phyloP scores from a whole-genome alignment of 2,329 filamentous ascomycete species.

The Aspergillus oerlinghausenensis region DNA sequence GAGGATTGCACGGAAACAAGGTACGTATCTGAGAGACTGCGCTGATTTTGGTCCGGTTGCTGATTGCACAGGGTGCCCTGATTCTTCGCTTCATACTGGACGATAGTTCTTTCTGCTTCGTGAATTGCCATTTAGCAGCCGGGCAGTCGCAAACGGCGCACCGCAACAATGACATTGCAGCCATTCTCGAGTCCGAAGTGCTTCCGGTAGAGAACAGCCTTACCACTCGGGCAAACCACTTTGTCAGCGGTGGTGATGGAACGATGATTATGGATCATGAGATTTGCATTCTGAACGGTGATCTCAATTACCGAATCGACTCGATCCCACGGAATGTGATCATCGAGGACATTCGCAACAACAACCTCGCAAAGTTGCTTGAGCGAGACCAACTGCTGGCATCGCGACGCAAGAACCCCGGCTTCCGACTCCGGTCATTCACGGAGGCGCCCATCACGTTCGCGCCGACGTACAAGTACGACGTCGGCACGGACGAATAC shows the following conservation, averaged over 20 bases:
- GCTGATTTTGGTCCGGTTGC: background rate
- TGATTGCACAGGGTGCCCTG: constrained; percentile 62
- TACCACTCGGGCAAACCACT: constrained; percentile 67
- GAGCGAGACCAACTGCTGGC: constrained; percentile 92
- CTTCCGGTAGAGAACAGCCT: constrained; percentile 70
- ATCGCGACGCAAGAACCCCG: constrained; percentile 81
- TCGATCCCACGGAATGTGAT: constrained; percentile 93
- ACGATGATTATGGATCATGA: constrained; percentile 95
- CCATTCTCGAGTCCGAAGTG: constrained; percentile 74
- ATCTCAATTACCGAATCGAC: constrained; percentile 97
- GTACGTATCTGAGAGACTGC: constrained; percentile 28
- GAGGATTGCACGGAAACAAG: constrained; percentile 92
- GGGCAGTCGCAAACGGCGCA: constrained; percentile 86
- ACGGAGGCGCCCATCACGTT: constrained; percentile 89
- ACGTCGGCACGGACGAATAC: constrained; percentile 90
- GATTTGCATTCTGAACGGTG: constrained; percentile 92
- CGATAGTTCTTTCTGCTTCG: constrained; percentile 88
- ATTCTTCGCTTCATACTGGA: constrained; percentile 89
- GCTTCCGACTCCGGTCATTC: constrained; percentile 82
- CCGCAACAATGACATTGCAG: constrained; percentile 87
- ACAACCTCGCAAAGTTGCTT: constrained; percentile 78
- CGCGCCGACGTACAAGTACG: constrained; percentile 96
- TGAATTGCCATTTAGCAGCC: constrained; percentile 95
- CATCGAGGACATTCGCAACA: constrained; percentile 73
- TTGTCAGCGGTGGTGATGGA: constrained; percentile 87